phyloP scores from a whole-genome alignment of 164 flowering plant genomes.

The Akebia trifoliata region DNA sequence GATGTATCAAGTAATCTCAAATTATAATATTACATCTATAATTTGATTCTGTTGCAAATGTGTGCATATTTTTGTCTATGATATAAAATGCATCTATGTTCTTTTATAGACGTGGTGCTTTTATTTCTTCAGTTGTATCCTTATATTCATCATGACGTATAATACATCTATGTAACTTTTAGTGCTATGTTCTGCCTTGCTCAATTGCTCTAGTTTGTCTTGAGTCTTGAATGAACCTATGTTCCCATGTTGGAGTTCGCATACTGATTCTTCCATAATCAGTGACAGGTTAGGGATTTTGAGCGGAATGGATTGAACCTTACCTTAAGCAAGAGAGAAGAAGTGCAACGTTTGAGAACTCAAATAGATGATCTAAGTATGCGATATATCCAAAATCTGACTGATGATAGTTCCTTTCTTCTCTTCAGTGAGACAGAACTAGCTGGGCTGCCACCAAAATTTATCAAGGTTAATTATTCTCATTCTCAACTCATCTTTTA shows the following conservation, averaged over 20 bases:
- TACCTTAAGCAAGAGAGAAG: constrained; percentile 67
- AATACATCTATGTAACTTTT: too few relatives aligned
- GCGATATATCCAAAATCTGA: constrained; percentile 64
- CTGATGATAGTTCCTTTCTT: constrained; percentile 57
- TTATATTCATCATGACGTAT: neutral
- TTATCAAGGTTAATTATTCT: constrained; percentile 52
- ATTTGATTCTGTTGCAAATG: too few relatives aligned
- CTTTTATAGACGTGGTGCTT: too few relatives aligned
- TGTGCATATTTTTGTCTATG: neutral
- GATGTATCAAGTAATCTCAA: too few relatives aligned
- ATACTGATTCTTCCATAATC: constrained; percentile 32
- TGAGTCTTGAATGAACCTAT: neutral
- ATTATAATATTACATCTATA: too few relatives aligned
- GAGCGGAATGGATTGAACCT: constrained; percentile 93
- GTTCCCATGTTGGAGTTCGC: constrained; percentile 10
- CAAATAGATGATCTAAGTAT: constrained; percentile 72
- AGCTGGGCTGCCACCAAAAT: constrained; percentile 71
- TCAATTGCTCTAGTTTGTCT: neutral
- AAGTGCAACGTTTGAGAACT: constrained; percentile 58
- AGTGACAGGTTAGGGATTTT: constrained; percentile 90
- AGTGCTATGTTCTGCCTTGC: neutral
- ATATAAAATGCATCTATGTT: neutral
- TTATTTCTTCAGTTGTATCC: too few relatives aligned
- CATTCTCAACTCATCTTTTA: neutral
- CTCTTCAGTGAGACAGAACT: constrained; percentile 67